Conservation (phyloP, 1,284 basidiomycete genomes). For the Cerrena zonata region DNA sequence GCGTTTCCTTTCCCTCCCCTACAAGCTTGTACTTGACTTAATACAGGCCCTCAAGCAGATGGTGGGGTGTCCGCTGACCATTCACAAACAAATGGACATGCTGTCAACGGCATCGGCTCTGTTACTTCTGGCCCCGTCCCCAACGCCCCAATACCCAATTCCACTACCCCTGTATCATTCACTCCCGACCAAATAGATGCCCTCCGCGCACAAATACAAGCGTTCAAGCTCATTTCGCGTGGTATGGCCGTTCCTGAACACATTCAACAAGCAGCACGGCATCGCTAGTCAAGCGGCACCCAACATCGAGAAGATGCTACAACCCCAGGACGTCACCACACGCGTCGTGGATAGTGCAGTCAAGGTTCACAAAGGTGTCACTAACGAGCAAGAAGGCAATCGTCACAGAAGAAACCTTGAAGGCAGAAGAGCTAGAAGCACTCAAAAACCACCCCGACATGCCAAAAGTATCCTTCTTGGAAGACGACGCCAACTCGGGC, state of each 20-base stretch:
- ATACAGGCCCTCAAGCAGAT: background rate
- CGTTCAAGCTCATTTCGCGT: conserved; percentile 79
- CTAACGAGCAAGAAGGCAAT: conserved; percentile 10
- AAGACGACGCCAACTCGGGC: conserved; percentile 74
- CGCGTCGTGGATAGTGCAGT: conserved; percentile 74
- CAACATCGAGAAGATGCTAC: conserved; percentile 61
- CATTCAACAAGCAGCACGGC: conserved; percentile 74
- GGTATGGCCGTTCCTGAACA: conserved; percentile 78
- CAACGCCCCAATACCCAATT: conserved; percentile 26
- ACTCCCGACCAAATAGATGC: conserved; percentile 79
- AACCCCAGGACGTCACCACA: conserved; percentile 52
- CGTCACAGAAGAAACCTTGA: conserved; percentile 23
- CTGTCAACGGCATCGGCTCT: conserved; percentile 24
- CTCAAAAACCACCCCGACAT: conserved; percentile 36
- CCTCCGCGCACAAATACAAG: conserved; percentile 83
- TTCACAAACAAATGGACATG: conserved; percentile 1
- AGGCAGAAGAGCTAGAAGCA: conserved; percentile 23
- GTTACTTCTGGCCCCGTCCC: conserved; percentile 28
- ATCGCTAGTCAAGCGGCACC: conserved; percentile 52
- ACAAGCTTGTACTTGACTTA: conserved; percentile 3
- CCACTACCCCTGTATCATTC: conserved; percentile 69
- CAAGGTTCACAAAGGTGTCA: conserved; percentile 64
- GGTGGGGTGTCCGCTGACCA: background rate
- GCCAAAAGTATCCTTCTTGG: conserved; percentile 67
- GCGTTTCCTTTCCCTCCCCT: conserved; percentile 10